Evolutionary conservation across 805 yeast species (phyloP).

Genomic region (Kazachstania africana): DNA sequence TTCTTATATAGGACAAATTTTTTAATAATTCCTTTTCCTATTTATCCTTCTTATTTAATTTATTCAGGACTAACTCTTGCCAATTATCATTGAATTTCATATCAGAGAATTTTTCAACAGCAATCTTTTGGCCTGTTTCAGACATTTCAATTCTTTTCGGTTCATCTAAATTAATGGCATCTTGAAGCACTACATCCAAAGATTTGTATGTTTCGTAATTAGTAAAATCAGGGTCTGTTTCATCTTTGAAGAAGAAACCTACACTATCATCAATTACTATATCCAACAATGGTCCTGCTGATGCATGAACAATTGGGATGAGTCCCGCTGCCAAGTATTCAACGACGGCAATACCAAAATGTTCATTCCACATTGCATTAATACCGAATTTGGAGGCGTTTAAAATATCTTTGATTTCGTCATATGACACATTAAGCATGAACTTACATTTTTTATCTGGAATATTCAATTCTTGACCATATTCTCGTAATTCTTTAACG

Average conservation of each 20-base stretch:
- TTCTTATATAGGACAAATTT: too few relatives aligned
- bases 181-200: conserved; percentile 38
- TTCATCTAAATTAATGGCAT: conserved; percentile 31
- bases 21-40: too few relatives aligned
- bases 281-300: conserved; percentile 90
- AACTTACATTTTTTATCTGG: conserved; percentile 36
- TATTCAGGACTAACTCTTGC: conserved; percentile 26
- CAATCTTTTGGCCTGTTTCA: conserved; percentile 34
- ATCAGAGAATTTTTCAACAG: conserved; percentile 49
- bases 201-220: conserved; percentile 15
- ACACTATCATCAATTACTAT: conserved; percentile 54
- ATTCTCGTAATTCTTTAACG: conserved; percentile 37
- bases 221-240: conserved; percentile 57
- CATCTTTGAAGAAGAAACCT: conserved; percentile 72
- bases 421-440: conserved; percentile 64
- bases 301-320: conserved; percentile 83
- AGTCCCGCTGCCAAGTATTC: conserved; percentile 82
- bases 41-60: not conserved
- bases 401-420: conserved; percentile 43
- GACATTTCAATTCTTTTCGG: conserved; percentile 33
- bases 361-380: conserved; percentile 99
- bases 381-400: conserved; percentile 58
- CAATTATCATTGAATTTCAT: conserved; percentile 43
- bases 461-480: conserved; percentile 33
- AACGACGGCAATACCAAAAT: conserved; percentile 94